phyloP scores from a whole-genome alignment of 805 yeast species.

The Isabelozyma rhagii region DNA sequence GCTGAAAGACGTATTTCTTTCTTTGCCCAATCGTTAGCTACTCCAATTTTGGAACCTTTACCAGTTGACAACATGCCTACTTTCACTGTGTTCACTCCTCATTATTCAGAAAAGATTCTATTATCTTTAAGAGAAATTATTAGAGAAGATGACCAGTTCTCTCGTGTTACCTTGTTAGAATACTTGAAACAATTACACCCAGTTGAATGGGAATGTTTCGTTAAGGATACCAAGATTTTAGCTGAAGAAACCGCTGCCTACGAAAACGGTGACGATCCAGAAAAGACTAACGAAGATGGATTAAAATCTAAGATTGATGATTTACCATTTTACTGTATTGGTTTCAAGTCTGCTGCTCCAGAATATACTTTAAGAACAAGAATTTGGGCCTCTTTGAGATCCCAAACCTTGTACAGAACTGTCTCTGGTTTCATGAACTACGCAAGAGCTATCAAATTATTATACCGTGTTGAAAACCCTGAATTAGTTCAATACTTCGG shows the following conservation, averaged over 20 bases:
- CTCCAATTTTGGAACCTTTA: constrained; percentile 97
- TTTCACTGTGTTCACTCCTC: constrained; percentile 89
- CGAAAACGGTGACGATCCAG: constrained; percentile 49
- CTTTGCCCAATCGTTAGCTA: constrained; percentile 98
- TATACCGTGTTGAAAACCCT: constrained; percentile 45
- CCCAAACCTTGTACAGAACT: constrained; percentile 46
- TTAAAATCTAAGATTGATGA: constrained; percentile 38
- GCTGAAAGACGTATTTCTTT: constrained; percentile 99
- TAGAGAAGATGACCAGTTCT: constrained; percentile 63
- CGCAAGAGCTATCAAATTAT: constrained; percentile 44
- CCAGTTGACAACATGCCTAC: constrained; percentile 99
- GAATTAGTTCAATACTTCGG: constrained; percentile 85
- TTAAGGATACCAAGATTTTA: constrained; percentile 51
- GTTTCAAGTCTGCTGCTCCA: constrained; percentile 47
- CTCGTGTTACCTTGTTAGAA: constrained; percentile 53
- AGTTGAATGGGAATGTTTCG: constrained; percentile 55
- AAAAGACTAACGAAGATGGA: constrained; percentile 28
- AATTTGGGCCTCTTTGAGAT: constrained; percentile 47
- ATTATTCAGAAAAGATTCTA: constrained; percentile 78
- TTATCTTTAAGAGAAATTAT: constrained; percentile 76
- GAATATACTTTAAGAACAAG: constrained; percentile 46
- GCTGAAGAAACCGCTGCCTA: constrained; percentile 52
- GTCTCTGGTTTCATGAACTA: constrained; percentile 47
- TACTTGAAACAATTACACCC: constrained; percentile 56
- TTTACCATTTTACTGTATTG: constrained; percentile 45